Evolutionary conservation across 2,329 filamentous ascomycete genomes (phyloP).

Genomic region (Talaromyces piceae): DNA sequence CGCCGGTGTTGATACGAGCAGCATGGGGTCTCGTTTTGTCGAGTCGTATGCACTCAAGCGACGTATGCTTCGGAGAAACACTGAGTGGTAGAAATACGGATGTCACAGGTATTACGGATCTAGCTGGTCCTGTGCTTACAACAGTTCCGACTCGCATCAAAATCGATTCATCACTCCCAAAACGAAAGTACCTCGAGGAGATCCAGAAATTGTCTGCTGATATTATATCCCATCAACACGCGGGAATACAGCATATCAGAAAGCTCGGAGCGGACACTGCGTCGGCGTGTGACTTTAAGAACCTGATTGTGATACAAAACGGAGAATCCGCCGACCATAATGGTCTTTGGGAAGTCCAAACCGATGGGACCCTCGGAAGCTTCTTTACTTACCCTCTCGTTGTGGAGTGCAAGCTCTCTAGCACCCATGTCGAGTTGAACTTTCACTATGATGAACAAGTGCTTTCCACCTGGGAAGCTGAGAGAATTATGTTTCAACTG

Average conservation of each 20-base stretch:
- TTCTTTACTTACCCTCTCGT: conserved; percentile 56
- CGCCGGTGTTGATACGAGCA: conserved; percentile 45
- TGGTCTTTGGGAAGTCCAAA: conserved; percentile 24
- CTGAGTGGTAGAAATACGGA: conserved; percentile 48
- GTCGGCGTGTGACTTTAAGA: conserved; percentile 41
- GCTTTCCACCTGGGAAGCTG: conserved; percentile 45
- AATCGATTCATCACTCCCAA: conserved; percentile 29
- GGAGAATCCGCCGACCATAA: conserved; percentile 18
- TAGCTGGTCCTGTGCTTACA: conserved; percentile 24
- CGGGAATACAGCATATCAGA: conserved; percentile 48
- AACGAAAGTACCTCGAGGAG: conserved; percentile 46
- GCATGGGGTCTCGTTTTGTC: conserved; percentile 18
- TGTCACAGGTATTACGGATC: conserved; percentile 38
- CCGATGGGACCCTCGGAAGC: conserved; percentile 51
- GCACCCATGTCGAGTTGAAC: conserved; percentile 50
- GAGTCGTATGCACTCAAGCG: conserved; percentile 15
- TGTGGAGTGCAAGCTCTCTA: conserved; percentile 53
- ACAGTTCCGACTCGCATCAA: conserved; percentile 28
- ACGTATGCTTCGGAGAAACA: conserved; percentile 50
- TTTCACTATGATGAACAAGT: conserved; percentile 60
- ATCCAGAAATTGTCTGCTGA: conserved; percentile 51
- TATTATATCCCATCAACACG: conserved; percentile 59
- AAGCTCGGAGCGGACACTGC: conserved; percentile 44
- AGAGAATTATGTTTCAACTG: conserved; percentile 50
- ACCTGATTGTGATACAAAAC: conserved; percentile 38